Conservation (phyloP, 805 yeast species). For the Cyberlindnera saturnus region DNA sequence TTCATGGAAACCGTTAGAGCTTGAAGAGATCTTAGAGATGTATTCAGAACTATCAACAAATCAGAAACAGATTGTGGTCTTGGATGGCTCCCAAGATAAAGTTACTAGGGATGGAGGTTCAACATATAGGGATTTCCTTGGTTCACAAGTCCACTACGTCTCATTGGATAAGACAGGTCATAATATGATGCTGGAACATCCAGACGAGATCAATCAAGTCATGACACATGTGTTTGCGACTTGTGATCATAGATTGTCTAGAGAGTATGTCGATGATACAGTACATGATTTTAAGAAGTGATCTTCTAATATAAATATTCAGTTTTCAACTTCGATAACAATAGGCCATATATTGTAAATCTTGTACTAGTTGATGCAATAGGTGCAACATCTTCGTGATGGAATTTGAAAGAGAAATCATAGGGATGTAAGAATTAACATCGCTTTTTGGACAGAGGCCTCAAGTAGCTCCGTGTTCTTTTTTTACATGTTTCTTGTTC, state of each 20-base stretch:
- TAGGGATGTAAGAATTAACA: too few species aligned
- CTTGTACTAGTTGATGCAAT: too few species aligned
- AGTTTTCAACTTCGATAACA: too few species aligned
- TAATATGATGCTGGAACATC: slow-evolving; percentile 17
- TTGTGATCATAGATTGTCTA: slow-evolving; percentile 4
- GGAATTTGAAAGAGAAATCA: too few species aligned
- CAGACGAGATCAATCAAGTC: slow-evolving; percentile 10
- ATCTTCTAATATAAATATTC: too few species aligned
- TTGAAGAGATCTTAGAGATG: slow-evolving; percentile 13
- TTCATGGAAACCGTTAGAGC: slow-evolving; percentile 13
- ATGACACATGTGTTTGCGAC: slow-evolving; percentile 1
- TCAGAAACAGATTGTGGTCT: slow-evolving; percentile 9
- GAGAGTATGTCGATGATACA: background rate
- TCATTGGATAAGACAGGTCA: slow-evolving; percentile 18
- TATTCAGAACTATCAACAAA: slow-evolving; percentile 1
- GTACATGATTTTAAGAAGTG: background rate
- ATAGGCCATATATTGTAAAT: too few species aligned
- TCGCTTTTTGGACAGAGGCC: too few species aligned
- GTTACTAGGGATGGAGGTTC: slow-evolving; percentile 20
- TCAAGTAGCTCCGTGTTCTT: too few species aligned
- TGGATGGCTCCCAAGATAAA: slow-evolving; percentile 19
- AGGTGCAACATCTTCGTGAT: too few species aligned
- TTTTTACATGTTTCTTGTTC: too few species aligned
- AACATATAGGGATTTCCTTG: slow-evolving; percentile 16
- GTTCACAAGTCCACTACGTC: slow-evolving; percentile 12